phyloP scores from a whole-genome alignment of 345 rosid genomes.

The Populus pruinosa region DNA sequence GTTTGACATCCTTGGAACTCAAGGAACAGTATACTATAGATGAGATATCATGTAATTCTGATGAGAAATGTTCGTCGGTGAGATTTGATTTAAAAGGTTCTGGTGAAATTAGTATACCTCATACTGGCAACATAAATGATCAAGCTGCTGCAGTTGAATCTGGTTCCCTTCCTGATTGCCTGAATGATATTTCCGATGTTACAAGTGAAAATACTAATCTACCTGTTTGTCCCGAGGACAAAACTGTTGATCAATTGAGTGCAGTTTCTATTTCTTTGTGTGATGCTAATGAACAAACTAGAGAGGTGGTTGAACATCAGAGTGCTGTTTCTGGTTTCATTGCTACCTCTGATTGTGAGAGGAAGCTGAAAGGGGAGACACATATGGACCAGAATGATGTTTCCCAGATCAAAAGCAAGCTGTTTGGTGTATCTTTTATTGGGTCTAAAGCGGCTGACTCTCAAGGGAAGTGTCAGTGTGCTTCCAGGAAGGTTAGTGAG shows the following conservation, averaged over 20 bases:
- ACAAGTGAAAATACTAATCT: slow-evolving; percentile 11
- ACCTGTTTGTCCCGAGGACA: not conserved
- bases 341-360: not conserved
- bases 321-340: slow-evolving; percentile 8
- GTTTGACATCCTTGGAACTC: slow-evolving; percentile 17
- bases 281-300: not conserved
- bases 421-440: not conserved
- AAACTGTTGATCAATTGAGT: not conserved
- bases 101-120: slow-evolving; percentile 13
- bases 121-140: slow-evolving; percentile 11
- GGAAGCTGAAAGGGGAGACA: not conserved
- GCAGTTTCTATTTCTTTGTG: not conserved
- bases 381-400: not conserved
- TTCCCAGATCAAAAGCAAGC: slow-evolving; percentile 1
- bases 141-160: slow-evolving; percentile 32
- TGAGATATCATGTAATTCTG: slow-evolving; percentile 10
- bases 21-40: slow-evolving; percentile 20
- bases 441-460: slow-evolving; percentile 2
- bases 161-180: slow-evolving; percentile 20
- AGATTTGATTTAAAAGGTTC: slow-evolving; percentile 29
- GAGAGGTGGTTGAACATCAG: not conserved
- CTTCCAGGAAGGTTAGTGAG: not conserved
- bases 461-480: not conserved
- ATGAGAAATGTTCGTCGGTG: not conserved
- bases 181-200: slow-evolving; percentile 21